Percentiles rank a stretch among this genome's conserved stretches.
These are phyloP conservation scores for Inonotus obliquus DNA, from an alignment of 1,284 basidiomycete species.

Conservation along the genomic window DNA sequence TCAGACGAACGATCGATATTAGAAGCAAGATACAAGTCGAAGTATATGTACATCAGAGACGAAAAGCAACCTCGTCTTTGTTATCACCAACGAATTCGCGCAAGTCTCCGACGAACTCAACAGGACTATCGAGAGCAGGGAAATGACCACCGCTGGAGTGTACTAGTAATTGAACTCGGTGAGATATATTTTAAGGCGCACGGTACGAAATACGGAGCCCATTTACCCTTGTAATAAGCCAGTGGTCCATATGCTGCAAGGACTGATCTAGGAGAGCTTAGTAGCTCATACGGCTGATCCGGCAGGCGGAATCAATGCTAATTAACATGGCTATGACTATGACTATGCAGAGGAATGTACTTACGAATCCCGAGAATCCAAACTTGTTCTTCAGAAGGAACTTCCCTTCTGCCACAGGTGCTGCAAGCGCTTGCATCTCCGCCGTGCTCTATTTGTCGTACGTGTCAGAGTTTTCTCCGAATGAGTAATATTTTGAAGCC, in stretches of 20 bases:
- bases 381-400: constrained; percentile 20
- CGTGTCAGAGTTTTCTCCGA: not conserved
- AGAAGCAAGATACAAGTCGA: no score
- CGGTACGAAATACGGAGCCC: no score
- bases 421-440: not conserved
- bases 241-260: constrained; percentile 17
- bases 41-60: no score
- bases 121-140: constrained; percentile 14
- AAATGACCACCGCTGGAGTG: constrained; percentile 16
- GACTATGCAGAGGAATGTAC: not conserved
- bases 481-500: not conserved
- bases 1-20: no score
- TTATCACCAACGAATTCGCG: constrained; percentile 11
- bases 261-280: constrained; percentile 13
- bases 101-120: constrained; percentile 12
- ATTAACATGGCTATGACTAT: no score
- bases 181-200: no score
- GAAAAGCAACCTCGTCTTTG: no score
- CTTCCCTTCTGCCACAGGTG: not conserved
- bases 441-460: constrained; percentile 3
- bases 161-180: constrained; percentile 4
- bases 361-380: constrained; percentile 21
- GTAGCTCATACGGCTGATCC: constrained; percentile 21
- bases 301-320: not conserved
- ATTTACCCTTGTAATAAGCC: constrained; percentile 21